These are phyloP conservation scores for Quercus agrifolia DNA, from an alignment of 306 rosid species.

Conservation along the genomic window DNA sequence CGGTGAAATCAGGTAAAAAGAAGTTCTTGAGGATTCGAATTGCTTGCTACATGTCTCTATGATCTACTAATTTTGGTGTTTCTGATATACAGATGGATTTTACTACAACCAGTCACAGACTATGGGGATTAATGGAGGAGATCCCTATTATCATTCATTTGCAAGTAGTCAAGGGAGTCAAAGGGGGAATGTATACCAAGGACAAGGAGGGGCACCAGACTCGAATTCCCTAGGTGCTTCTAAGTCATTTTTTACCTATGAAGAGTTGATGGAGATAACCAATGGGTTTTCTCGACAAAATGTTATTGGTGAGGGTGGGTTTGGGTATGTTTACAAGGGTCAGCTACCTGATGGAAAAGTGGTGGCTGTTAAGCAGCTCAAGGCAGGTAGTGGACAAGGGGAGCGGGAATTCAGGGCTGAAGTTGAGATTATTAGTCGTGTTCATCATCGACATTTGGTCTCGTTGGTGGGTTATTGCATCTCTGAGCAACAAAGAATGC, in stretches of 20 bases:
- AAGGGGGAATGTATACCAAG: constrained; percentile 20
- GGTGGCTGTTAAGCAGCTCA: constrained; percentile 83
- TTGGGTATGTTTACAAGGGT: constrained; percentile 84
- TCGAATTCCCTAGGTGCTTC: constrained; percentile 25
- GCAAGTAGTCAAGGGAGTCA: constrained; percentile 39
- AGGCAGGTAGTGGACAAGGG: constrained; percentile 94
- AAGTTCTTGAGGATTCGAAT: neutral
- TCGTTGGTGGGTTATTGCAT: constrained; percentile 85
- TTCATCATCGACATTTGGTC: constrained; percentile 89
- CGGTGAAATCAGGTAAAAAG: constrained; percentile 42
- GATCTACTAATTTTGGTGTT: constrained; percentile 15
- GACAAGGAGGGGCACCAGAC: constrained; percentile 36
- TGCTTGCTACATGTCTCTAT: neutral
- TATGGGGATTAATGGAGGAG: constrained; percentile 24
- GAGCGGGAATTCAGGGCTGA: constrained; percentile 89
- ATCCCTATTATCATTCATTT: constrained; percentile 21
- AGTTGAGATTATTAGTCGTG: constrained; percentile 81
- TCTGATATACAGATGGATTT: constrained; percentile 47
- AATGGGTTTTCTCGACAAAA: constrained; percentile 59
- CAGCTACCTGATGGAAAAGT: constrained; percentile 57
- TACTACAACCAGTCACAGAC: constrained; percentile 42
- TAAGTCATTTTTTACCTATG: constrained; percentile 57
- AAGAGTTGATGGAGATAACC: constrained; percentile 60
- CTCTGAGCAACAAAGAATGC: constrained; percentile 63
- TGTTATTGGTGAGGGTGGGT: constrained; percentile 87